Base-by-base conservation (phyloP, 225 moss, liverwort and hornwort species). In the Bryoerythrophyllum caledonicum region DNA sequence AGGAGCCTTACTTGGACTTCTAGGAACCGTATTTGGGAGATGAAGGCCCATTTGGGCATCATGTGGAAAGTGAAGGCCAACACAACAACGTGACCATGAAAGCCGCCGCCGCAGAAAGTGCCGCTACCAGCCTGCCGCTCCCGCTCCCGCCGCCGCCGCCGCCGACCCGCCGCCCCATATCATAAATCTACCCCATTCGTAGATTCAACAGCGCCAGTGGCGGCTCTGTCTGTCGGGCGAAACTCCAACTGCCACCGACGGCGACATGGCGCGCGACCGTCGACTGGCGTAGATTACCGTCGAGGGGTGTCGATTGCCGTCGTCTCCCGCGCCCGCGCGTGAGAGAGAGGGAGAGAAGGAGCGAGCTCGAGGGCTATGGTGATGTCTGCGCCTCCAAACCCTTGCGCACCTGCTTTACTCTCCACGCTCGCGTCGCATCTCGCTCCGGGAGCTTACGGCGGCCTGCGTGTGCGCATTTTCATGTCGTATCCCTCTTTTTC, bases 371-470 rank as follows among this genome's bases (percentile, higher is more conserved):
- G 8, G 35, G 69, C 69, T 49, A 65, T 74, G 56, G 65, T 43
- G 74, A 28, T 55, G 41, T 43, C 65, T 74, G 41, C 41, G 56
- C 74, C 40, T 55, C 35, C 69, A 38, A 77, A 69, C 77, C 76
- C 76, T 77, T 37, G 30, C 41, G 53, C 53, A 2, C 35, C 24
- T 17, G 17, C 10, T 19, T 41, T 25, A 8, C 9, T 10, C 68
- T 44, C 4, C 19, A 7, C 17, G 40, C 15, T 7, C 6, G 40
- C 15, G 2, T 4, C 60, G 51, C 26, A 20, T 8, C 19, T 26
- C 7, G 10, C 28, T 16, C 20, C 24, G 26, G 27, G 32, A 48
- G 17, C 37, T 23, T 60, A 6, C 32, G 58, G 48, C 24, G 51
- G 60, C 24, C 19, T 14, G 20, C 37, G 2, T 40, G 7, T 8